Evolutionary conservation across 805 yeast genomes (phyloP), one percentile per base, ranked within the genome.

Genomic region (Candida arabinofermentans): DNA sequence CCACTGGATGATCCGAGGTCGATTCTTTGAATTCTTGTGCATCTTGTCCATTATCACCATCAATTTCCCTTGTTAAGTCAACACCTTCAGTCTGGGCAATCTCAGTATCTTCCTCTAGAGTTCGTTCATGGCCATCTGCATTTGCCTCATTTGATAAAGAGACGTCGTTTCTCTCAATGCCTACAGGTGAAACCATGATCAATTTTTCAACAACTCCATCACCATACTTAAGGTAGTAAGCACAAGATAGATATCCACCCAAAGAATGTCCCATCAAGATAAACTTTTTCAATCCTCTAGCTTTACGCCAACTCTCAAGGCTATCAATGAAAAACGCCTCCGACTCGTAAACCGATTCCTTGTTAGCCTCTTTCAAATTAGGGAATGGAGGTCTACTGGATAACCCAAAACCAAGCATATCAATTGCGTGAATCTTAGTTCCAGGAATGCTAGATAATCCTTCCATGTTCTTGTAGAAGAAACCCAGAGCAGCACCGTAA

Each of bases 401-500:
- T 8, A 82, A 64, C 1, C 91, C 91, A 61, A 80, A 81, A 4
- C 89, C 89, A 0, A 82, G 75, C 51, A 83, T 59, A 55, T 86
- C 95, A 18, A 86, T 67, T 0, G 87, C 81, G 58, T 81, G 88
- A 26, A 86, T 54, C 33, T 74, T 69, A 12, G 71, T 67, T 4
- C 84, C 81, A 1, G 78, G 77, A 8, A 82, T 64, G 5, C 66
- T 45, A 3, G 75, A 58, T 37, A 83, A 60, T 0, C 62, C 69
- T 31, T 73, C 76, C 53, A 86, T 80, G 57, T 86, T 90, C 43
- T 79, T 74, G 57, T 81, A 80, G 54, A 79, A 91, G 40, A 88
- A 79, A 27, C 93, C 91, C 14, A 89, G 74, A 1, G 95, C 84
- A 0, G 98, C 95, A 1, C 95, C 96, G 58, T 87, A 89, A 0